Conservation (phyloP, 75 land plant genomes). For the Selaginella tamariscina region DNA sequence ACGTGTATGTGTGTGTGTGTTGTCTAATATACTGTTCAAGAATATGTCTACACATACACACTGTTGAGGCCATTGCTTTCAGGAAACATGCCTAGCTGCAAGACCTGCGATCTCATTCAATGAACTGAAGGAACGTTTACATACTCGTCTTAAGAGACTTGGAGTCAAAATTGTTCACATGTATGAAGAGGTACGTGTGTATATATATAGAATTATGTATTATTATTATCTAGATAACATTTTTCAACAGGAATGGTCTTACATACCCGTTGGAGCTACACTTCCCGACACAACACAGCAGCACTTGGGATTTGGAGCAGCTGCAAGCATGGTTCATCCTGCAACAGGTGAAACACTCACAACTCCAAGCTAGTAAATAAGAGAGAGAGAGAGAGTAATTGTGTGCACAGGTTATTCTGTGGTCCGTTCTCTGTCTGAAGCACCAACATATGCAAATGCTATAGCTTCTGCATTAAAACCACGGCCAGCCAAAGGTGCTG, state of each 20-base stretch:
- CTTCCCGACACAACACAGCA: slow-evolving; percentile 80
- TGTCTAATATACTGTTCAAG: too few species aligned
- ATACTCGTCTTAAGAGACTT: slow-evolving; percentile 56
- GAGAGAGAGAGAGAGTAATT: background rate
- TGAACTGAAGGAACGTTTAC: slow-evolving; percentile 52
- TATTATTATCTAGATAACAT: background rate
- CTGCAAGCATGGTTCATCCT: slow-evolving; percentile 99
- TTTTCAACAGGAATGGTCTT: slow-evolving; percentile 80
- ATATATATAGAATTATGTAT: too few species aligned
- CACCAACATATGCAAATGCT: slow-evolving; percentile 81
- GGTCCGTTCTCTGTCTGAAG: slow-evolving; percentile 88
- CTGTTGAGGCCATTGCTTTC: slow-evolving; percentile 15
- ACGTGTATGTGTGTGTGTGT: background rate
- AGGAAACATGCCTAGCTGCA: slow-evolving; percentile 98
- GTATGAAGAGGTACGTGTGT: slow-evolving; percentile 67
- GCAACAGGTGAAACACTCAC: slow-evolving; percentile 54
- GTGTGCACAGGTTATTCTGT: slow-evolving; percentile 74
- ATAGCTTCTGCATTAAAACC: slow-evolving; percentile 58
- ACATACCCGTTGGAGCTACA: slow-evolving; percentile 94
- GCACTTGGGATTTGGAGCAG: slow-evolving; percentile 95
- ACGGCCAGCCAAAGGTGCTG: background rate
- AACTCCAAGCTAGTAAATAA: background rate
- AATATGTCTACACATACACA: too few species aligned
- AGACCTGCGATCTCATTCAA: slow-evolving; percentile 79
- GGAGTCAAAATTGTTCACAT: slow-evolving; percentile 48